phyloP scores from a whole-genome alignment of 2,329 filamentous ascomycete genomes.

The Diaporthe aspalathi region DNA sequence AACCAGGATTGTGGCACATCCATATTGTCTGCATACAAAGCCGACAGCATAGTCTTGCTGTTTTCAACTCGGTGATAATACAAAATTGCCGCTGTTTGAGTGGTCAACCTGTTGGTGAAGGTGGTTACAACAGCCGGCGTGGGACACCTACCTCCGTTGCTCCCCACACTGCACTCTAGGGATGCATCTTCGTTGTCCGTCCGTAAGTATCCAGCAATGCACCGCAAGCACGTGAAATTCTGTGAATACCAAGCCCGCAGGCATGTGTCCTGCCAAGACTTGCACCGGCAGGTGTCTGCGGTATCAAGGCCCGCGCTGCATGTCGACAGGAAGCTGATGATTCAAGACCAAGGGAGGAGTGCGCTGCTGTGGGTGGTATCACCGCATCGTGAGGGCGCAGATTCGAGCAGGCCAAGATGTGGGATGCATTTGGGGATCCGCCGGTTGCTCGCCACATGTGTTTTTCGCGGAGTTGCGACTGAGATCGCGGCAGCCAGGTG shows the following conservation, averaged over 20 bases:
- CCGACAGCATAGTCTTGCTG: not conserved
- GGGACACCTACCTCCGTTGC: not conserved
- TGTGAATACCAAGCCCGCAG: not conserved
- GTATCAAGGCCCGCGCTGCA: not conserved
- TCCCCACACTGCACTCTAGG: not conserved
- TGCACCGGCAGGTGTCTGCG: not conserved
- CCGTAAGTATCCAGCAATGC: not conserved
- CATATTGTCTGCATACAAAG: not conserved
- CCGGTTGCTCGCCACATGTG: not conserved
- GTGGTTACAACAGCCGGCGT: not conserved
- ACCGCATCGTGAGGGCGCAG: not conserved
- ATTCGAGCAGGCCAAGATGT: conserved; percentile 1
- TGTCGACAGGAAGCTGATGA: not conserved
- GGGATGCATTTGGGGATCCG: conserved; percentile 16
- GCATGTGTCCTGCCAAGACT: not conserved
- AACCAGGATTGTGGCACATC: not conserved
- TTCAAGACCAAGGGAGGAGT: not conserved
- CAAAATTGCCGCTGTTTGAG: not conserved
- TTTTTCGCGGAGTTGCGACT: not conserved
- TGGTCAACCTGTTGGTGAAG: not conserved
- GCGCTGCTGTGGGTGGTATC: not conserved
- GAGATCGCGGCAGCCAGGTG: not conserved
- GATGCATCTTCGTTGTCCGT: not conserved
- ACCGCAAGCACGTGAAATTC: not conserved
- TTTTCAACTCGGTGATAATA: not conserved